Evolutionary conservation across 2,329 filamentous ascomycete species (phyloP), one percentile per base, ranked within the genome.

Genomic region (Alternaria sp.): DNA sequence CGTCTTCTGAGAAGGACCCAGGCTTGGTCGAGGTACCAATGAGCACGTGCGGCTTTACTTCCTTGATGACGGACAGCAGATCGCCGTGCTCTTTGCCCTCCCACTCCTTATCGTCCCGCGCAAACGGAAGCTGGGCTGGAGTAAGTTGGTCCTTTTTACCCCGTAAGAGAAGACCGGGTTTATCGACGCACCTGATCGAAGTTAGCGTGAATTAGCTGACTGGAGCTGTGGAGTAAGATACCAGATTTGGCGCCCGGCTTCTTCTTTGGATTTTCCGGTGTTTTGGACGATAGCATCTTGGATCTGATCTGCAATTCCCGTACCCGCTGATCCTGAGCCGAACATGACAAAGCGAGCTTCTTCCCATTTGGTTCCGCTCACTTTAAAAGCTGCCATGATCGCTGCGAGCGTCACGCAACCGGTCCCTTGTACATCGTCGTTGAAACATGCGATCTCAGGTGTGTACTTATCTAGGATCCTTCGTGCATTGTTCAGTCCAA

Each of bases 371-470:
- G 89, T 80, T 3, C 87, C 84, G 61, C 84, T 88, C 7, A 94
- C 88, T 61, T 91, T 87, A 7, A 94, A 81, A 0, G 87, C 93
- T 0, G 92, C 88, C 81, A 92, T 88, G 63, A 96, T 89, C 1
- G 91, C 93, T 0, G 93, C 93, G 0, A 96, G 84, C 0, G 93
- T 94, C 1, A 96, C 92, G 60, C 91, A 94, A 0, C 93, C 93
- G 0, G 93, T 96, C 1, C 93, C 93, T 76, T 96, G 93, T 0
- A 96, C 89, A 75, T 96, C 93, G 59, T 96, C 93, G 71, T 96
- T 96, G 83, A 97, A 96, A 76, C 92, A 96, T 0, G 93, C 85
- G 7, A 94, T 89, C 51, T 90, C 73, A 0, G 89, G 84, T 1
- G 89, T 86, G 70, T 95, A 96, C 36, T 84, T 86, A 61, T 96